Conservation (phyloP, 345 rosid species). For the Odontarrhena argentea region DNA sequence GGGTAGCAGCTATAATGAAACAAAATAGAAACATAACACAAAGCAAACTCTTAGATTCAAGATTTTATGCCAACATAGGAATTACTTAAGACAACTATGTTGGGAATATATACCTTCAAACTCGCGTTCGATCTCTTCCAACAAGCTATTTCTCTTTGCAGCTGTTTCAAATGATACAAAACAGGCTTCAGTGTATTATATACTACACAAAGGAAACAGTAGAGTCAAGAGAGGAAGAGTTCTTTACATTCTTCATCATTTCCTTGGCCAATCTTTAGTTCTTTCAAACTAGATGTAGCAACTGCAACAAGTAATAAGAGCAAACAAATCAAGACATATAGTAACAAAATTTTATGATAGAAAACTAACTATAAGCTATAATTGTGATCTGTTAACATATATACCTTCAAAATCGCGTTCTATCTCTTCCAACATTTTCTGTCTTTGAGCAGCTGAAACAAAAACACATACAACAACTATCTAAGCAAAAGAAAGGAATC, state of each 20-base stretch:
- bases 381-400: background rate
- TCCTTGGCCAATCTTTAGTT: constrained; percentile 22
- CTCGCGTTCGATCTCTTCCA: constrained; percentile 38
- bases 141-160: constrained; percentile 27
- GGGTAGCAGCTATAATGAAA: constrained; percentile 29
- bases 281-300: constrained; percentile 33
- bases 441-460: constrained; percentile 33
- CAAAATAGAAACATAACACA: constrained; percentile 5
- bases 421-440: constrained; percentile 33
- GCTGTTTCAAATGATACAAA: constrained; percentile 29
- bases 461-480: constrained; percentile 14
- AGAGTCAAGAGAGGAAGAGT: background rate
- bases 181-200: background rate
- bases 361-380: constrained; percentile 9
- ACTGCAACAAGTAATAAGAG: constrained; percentile 29
- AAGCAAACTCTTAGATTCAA: background rate
- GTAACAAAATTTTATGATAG: background rate
- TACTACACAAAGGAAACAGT: background rate
- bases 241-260: constrained; percentile 23
- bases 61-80: background rate
- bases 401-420: constrained; percentile 38
- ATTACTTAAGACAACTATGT: background rate
- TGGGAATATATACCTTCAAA: constrained; percentile 28
- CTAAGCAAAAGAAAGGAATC: background rate
- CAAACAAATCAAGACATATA: background rate